Evolutionary conservation across 805 yeast genomes (phyloP).

Genomic region (Candida orba): DNA sequence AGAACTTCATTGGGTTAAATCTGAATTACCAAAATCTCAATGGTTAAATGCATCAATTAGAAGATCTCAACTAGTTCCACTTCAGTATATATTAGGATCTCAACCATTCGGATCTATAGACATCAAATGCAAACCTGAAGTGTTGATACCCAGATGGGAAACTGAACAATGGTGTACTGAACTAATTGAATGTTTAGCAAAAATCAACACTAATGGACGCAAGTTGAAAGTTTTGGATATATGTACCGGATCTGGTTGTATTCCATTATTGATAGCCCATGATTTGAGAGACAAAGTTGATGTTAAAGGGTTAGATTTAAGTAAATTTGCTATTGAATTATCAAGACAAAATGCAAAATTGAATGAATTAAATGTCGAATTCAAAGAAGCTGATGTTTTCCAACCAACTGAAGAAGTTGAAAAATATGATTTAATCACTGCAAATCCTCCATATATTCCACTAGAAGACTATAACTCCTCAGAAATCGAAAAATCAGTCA

Average conservation of each 20-base stretch:
- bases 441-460: conserved; percentile 93
- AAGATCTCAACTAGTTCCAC: conserved; percentile 53
- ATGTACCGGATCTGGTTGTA: conserved; percentile 88
- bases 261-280: conserved; percentile 47
- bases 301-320: conserved; percentile 34
- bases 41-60: conserved; percentile 48
- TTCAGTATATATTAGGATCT: conserved; percentile 76
- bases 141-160: conserved; percentile 88
- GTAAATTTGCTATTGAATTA: conserved; percentile 20
- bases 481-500: conserved; percentile 55
- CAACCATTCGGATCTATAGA: conserved; percentile 81
- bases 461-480: conserved; percentile 32
- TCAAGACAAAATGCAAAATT: conserved; percentile 35
- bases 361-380: conserved; percentile 3
- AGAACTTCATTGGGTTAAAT: conserved; percentile 59
- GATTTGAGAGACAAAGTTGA: conserved; percentile 53
- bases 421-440: conserved; percentile 46
- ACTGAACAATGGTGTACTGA: conserved; percentile 83
- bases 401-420: background rate
- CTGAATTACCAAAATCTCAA: conserved; percentile 40
- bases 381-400: conserved; percentile 9
- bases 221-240: conserved; percentile 46
- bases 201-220: background rate
- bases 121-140: conserved; percentile 53
- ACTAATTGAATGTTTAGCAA: conserved; percentile 23